phyloP scores from a whole-genome alignment of 176 grass and related monocot genomes.

The Juncus effusus region DNA sequence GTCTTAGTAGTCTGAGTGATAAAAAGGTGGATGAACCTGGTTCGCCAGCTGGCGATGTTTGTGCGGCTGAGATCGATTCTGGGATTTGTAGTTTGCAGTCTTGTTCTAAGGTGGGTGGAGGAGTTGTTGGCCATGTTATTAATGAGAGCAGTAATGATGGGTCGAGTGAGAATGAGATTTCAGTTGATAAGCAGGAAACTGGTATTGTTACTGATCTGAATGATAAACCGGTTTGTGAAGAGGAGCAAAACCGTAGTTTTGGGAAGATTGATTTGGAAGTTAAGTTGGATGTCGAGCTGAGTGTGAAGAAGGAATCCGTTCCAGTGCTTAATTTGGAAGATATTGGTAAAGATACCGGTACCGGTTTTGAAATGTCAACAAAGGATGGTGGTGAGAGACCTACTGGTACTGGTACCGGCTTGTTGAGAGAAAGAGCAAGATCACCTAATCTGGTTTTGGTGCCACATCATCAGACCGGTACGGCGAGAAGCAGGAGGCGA shows the following conservation, averaged over 20 bases:
- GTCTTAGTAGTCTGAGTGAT: slow-evolving; percentile 36
- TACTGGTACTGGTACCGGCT: background rate
- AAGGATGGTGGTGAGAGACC: slow-evolving; percentile 6
- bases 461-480: slow-evolving; percentile 19
- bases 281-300: slow-evolving; percentile 5
- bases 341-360: slow-evolving; percentile 1
- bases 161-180: slow-evolving; percentile 17
- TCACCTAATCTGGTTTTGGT: background rate
- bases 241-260: slow-evolving; percentile 11
- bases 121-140: slow-evolving; percentile 24
- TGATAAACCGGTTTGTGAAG: slow-evolving; percentile 3
- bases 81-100: slow-evolving; percentile 43
- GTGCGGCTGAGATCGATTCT: slow-evolving; percentile 40
- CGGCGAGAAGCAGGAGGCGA: slow-evolving; percentile 10
- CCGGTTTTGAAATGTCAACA: too few species aligned
- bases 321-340: background rate
- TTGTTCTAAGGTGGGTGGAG: slow-evolving; percentile 41
- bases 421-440: slow-evolving; percentile 32
- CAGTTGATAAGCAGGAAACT: slow-evolving; percentile 25
- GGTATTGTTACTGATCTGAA: slow-evolving; percentile 21
- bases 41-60: slow-evolving; percentile 19
- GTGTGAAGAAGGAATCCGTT: background rate
- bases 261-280: slow-evolving; percentile 13
- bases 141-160: slow-evolving; percentile 19
- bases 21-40: background rate